Base-by-base conservation (phyloP, 2,329 filamentous ascomycete species). In the Aspergillus sp. region DNA sequence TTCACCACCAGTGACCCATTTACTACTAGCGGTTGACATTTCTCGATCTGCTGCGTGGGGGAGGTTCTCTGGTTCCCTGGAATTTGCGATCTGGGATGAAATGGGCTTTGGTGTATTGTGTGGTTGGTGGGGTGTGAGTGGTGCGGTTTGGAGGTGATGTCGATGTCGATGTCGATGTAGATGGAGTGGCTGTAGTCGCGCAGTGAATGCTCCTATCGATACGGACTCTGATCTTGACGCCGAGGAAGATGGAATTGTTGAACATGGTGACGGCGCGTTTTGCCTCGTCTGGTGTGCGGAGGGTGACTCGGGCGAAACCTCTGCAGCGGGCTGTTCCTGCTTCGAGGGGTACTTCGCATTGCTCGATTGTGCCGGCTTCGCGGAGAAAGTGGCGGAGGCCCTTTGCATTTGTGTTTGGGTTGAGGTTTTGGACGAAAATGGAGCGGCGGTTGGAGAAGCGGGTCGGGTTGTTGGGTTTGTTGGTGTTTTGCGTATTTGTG, bases 1-100 rank as follows among this genome's bases (percentile, higher is more conserved):
- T 66, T 66, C 7, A 66, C 57, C 7, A 66, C 62, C 35, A 66
- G 19, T 13, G 62, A 65, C 13, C 62, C 62, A 43, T 66, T 66
- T 6, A 66, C 57, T 6, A 66, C 62, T 33, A 66, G 47, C 8
- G 62, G 62, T 39, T 57, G 55, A 29, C 52, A 54, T 28, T 47
- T 50, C n/a, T 53, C 53, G 9, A 33, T 37, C 8, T 43, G 12
- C 26, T 30, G 35, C n/a, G 7, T 28, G 11, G 27, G 35, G 7
- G 7, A 10, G 27, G 27, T 7, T 11, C 35, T 27, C 7, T 28
- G 11, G 13, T 37, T 42, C 26, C 44, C 42, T 30, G 32, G 26
- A 13, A 3, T 32, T 33, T 2, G 27, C 6, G 10, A 27, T 10
- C 7, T 8, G 19, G 19, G 19, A 19, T 19, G 19, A 19, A 19